These are phyloP conservation scores for Arabidopsis arenosa DNA, from an alignment of 345 rosid species.

Conservation along the genomic window DNA sequence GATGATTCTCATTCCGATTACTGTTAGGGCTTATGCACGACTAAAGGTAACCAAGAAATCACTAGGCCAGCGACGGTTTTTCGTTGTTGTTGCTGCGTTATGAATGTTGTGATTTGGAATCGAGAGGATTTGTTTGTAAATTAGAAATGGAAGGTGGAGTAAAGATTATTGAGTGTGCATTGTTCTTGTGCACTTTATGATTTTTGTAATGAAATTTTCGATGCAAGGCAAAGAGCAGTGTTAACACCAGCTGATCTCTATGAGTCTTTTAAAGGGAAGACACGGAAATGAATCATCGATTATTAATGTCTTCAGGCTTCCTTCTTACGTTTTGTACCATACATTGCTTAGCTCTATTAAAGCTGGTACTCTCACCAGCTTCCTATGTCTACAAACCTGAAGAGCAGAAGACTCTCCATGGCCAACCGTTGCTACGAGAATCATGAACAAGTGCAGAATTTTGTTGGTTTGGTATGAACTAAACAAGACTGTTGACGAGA, in stretches of 20 bases:
- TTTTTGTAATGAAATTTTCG: slow-evolving; percentile 11
- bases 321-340: too few relatives aligned
- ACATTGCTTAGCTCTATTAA: too few relatives aligned
- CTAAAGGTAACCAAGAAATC: background rate
- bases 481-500: background rate
- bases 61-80: background rate
- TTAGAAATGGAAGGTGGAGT: slow-evolving; percentile 33
- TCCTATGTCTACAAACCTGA: too few relatives aligned
- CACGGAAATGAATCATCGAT: too few relatives aligned
- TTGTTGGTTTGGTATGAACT: background rate
- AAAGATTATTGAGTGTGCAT: slow-evolving; percentile 26
- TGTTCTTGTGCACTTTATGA: slow-evolving; percentile 30
- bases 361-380: too few relatives aligned
- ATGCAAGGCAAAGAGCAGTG: background rate
- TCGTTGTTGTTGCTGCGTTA: background rate
- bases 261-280: too few relatives aligned
- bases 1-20: slow-evolving; percentile 85
- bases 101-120: slow-evolving; percentile 17
- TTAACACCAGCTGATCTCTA: too few relatives aligned
- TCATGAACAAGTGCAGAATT: too few relatives aligned
- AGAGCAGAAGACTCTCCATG: too few relatives aligned
- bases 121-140: slow-evolving; percentile 25
- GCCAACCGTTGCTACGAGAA: too few relatives aligned
- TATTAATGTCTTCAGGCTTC: too few relatives aligned
- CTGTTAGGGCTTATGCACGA: slow-evolving; percentile 44